Conservation (phyloP, 257 asterid species). For the Anisodus tanguticus region DNA sequence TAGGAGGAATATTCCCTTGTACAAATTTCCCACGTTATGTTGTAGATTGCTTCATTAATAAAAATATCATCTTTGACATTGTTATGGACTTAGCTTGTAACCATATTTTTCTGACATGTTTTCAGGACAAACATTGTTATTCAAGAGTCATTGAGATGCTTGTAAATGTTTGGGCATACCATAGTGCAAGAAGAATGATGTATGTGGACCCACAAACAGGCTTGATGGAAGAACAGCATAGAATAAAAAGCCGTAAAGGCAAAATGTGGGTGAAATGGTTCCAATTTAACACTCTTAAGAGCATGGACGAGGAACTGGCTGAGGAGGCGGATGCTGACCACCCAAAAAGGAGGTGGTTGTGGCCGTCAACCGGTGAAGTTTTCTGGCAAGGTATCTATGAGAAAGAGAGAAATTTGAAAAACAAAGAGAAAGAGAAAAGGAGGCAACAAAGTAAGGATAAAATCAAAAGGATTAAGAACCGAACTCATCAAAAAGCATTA, state of each 20-base stretch:
- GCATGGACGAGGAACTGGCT: slow-evolving; percentile 90
- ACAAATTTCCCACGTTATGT: neutral
- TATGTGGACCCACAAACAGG: slow-evolving; percentile 79
- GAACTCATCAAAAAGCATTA: slow-evolving; percentile 71
- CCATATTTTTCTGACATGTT: neutral
- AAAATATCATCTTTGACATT: neutral
- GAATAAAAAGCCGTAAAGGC: slow-evolving; percentile 66
- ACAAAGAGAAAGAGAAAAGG: slow-evolving; percentile 70
- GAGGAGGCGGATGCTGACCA: slow-evolving; percentile 78
- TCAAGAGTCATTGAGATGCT: slow-evolving; percentile 82
- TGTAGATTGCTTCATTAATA: neutral
- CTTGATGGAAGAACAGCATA: slow-evolving; percentile 77
- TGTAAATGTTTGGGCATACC: slow-evolving; percentile 94
- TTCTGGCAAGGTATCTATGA: slow-evolving; percentile 81
- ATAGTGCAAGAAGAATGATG: slow-evolving; percentile 83
- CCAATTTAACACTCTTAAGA: slow-evolving; percentile 67
- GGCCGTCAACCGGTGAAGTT: slow-evolving; percentile 93
- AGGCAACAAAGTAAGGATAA: slow-evolving; percentile 73
- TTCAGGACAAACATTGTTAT: slow-evolving; percentile 96
- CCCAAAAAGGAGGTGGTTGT: slow-evolving; percentile 68
- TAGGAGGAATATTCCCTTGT: neutral
- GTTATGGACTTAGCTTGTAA: slow-evolving; percentile 7
- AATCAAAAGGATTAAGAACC: slow-evolving; percentile 66
- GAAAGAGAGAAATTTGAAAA: slow-evolving; percentile 63
- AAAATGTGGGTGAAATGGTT: slow-evolving; percentile 95